Percentiles rank a stretch among this genome's conserved stretches.
Evolutionary conservation across 108 stramenopile genomes (phyloP).

Genomic region (Cyclotella baltica): DNA sequence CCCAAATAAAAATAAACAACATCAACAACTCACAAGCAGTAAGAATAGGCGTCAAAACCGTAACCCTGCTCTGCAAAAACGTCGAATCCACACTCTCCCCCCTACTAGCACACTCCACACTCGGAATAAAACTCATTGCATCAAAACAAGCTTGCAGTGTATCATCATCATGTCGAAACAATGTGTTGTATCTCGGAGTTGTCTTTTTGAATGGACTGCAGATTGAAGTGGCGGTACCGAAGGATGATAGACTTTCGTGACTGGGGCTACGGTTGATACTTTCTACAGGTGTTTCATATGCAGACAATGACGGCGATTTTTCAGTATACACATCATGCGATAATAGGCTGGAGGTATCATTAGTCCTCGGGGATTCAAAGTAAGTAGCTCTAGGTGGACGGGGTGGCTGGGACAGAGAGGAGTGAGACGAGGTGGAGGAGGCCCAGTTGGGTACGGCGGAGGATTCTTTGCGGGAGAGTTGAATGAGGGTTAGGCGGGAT

Average conservation of each 20-base stretch:
- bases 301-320: slow-evolving; percentile 7
- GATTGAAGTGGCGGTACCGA: slow-evolving; percentile 24
- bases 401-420: no score
- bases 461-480: slow-evolving; percentile 60
- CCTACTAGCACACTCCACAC: slow-evolving; percentile 53
- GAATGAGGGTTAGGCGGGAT: slow-evolving; percentile 76
- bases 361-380: neutral
- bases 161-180: slow-evolving; percentile 46
- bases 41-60: slow-evolving; percentile 78
- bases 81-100: slow-evolving; percentile 17
- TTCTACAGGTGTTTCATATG: slow-evolving; percentile 18
- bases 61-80: slow-evolving; percentile 60
- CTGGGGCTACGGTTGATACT: slow-evolving; percentile 13
- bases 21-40: slow-evolving; percentile 77
- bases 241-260: slow-evolving; percentile 30
- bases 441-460: slow-evolving; percentile 46
- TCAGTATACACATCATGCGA: slow-evolving; percentile 3
- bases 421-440: slow-evolving; percentile 36
- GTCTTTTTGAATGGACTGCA: slow-evolving; percentile 18
- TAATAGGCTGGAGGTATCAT: neutral
- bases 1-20: no score
- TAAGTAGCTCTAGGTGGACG: no score
- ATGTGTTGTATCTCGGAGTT: neutral
- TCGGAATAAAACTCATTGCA: slow-evolving; percentile 81
- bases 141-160: slow-evolving; percentile 60